Conservation (phyloP, 179 eudicot genomes). For the Spergularia azorica region DNA sequence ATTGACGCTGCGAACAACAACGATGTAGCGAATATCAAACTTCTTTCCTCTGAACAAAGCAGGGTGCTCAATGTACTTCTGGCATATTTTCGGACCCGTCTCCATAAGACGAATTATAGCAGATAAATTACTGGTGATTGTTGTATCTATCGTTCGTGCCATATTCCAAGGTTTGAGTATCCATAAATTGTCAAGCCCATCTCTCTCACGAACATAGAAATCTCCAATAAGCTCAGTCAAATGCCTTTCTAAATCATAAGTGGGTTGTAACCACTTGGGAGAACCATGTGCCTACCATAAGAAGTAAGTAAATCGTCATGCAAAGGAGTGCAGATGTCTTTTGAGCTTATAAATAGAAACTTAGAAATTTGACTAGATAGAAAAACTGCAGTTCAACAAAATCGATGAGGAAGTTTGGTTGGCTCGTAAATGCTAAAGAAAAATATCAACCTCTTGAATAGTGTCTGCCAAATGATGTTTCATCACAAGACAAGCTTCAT, state of each 20-base stretch:
- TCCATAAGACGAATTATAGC: constrained; percentile 97
- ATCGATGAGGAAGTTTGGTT: background rate
- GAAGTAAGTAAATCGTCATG: background rate
- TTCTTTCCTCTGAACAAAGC: constrained; percentile 85
- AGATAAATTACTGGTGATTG: constrained; percentile 74
- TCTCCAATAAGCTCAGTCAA: constrained; percentile 87
- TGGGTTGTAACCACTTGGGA: constrained; percentile 91
- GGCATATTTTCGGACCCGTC: constrained; percentile 98
- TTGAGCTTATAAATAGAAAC: background rate
- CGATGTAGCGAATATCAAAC: constrained; percentile 92
- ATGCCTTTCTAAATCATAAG: constrained; percentile 92
- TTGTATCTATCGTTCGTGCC: constrained; percentile 98
- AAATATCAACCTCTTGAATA: constrained; percentile 64
- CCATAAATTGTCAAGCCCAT: constrained; percentile 82
- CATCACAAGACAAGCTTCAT: constrained; percentile 97
- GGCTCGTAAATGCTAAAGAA: background rate
- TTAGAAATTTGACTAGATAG: background rate
- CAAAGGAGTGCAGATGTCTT: background rate
- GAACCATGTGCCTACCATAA: constrained; percentile 73
- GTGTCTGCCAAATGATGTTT: constrained; percentile 97
- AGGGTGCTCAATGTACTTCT: constrained; percentile 94
- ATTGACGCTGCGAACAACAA: constrained; percentile 82
- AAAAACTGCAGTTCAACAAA: background rate
- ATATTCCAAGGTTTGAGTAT: constrained; percentile 99
- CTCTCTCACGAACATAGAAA: constrained; percentile 65